A percentile compares a stretch with the other conserved stretches of the same genome.
phyloP scores from a whole-genome alignment of 2,329 filamentous ascomycete genomes.

The Apiospora pterosperma region DNA sequence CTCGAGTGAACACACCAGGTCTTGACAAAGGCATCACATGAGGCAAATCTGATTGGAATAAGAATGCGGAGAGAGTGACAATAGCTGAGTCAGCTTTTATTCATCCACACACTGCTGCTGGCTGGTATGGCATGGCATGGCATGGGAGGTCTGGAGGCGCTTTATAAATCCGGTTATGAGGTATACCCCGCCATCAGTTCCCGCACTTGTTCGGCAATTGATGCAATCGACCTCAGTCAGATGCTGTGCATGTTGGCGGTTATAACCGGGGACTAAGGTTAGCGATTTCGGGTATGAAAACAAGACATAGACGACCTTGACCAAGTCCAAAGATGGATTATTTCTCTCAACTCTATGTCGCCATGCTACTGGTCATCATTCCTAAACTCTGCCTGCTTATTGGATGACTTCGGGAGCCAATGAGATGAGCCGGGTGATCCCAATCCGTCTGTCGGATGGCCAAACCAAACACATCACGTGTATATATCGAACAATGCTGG shows the following conservation, averaged over 20 bases:
- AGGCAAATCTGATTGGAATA: neutral
- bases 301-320: neutral
- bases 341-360: neutral
- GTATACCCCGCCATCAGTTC: neutral
- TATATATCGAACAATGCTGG: neutral
- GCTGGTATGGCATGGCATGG: no score
- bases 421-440: neutral
- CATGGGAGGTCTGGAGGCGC: neutral
- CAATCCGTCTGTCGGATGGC: neutral
- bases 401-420: neutral
- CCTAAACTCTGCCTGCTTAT: neutral
- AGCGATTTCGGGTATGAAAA: neutral
- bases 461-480: no score
- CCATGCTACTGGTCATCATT: neutral
- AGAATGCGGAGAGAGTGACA: neutral
- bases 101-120: neutral
- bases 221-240: neutral
- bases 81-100: conserved; percentile 2
- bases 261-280: neutral
- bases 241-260: neutral
- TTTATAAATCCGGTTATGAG: neutral
- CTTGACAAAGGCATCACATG: neutral
- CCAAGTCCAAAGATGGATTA: neutral
- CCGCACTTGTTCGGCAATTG: neutral
- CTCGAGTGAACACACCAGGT: neutral